A percentile compares a stretch with the other conserved stretches of the same genome.
Conservation (phyloP, 495 filamentous ascomycete genomes). For the Podospora didyma region DNA sequence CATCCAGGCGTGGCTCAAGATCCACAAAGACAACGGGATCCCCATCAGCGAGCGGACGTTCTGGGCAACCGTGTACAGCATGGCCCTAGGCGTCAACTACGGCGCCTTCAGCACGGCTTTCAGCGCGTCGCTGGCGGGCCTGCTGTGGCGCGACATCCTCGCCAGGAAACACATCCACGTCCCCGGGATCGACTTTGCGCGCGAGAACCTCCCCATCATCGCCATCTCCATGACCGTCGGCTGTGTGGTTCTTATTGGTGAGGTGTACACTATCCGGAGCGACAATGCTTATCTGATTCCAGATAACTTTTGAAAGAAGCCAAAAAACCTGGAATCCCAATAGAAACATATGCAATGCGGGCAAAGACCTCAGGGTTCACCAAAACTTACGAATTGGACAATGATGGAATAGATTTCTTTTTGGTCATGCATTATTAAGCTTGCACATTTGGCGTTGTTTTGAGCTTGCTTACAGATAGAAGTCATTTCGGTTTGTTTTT, state of each 20-base stretch:
- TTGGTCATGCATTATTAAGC: too few species aligned
- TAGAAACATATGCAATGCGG: too few species aligned
- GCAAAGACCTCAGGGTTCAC: too few species aligned
- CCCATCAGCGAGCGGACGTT: conserved; percentile 55
- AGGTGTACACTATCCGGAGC: conserved; percentile 49
- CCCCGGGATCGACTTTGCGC: conserved; percentile 53
- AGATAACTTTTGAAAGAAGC: too few species aligned
- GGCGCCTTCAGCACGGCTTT: conserved; percentile 66
- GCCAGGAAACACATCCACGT: conserved; percentile 59
- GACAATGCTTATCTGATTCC: not conserved
- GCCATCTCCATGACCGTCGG: conserved; percentile 61
- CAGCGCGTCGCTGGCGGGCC: conserved; percentile 60
- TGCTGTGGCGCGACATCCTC: conserved; percentile 65
- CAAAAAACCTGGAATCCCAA: too few species aligned
- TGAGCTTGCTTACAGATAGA: too few species aligned
- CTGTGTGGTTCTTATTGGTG: conserved; percentile 52
- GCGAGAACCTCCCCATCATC: conserved; percentile 63
- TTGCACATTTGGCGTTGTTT: too few species aligned
- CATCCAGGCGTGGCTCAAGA: conserved; percentile 57
- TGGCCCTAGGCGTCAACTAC: conserved; percentile 66
- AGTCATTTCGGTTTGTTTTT: too few species aligned
- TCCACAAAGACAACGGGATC: conserved; percentile 41
- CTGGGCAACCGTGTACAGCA: conserved; percentile 63
- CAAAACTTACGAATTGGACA: too few species aligned
- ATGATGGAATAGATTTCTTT: too few species aligned